Evolutionary conservation across 2,329 filamentous ascomycete species (phyloP), one percentile per base, ranked within the genome.

Genomic region (Epichloe scottii): DNA sequence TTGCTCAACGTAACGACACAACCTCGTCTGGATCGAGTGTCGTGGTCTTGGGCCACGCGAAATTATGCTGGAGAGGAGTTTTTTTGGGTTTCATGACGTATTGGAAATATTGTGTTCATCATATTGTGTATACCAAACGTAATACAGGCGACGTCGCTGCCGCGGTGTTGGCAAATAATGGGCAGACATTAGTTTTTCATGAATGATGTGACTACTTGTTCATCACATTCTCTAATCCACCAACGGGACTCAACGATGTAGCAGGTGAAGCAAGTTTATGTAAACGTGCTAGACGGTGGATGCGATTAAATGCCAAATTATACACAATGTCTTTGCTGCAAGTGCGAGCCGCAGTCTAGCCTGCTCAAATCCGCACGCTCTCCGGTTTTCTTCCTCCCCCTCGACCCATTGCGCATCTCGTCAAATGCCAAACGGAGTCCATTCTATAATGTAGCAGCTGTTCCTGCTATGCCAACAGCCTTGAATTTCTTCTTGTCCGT

Each of bases 401-500:
- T 10, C 8, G 26, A 11, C 10, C 26, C n/a, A 11, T 34, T 23
- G 23, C 38, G 15, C 21, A 8, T 2, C 39, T 44, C 30, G 42
- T 42, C 11, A 3, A 5, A 23, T 26, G 15, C 17, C n/a, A 38
- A 47, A 37, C 11, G n/a, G 14, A 37, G 21, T 35, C 15, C 30
- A n/a, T n/a, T 14, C 33, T 68, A 77, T 67, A 81, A 68, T 35
- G 75, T 74, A 47, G 74, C 68, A 23, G 78, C 78, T 7, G 80
- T 82, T 59, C 79, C 78, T n/a, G 78, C 72, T 8, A 74, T 78
- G 30, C 85, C 85, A 1, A 74, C 71, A n/a, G 71, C 76, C 61
- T 78, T 80, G 68, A 85, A 87, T 0, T 72, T 65, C 55, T 71
- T 75, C 62, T 84, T 82, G 65, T 75, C 84, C 52, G 80, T 80